Base-by-base conservation (phyloP, 169 alveolate genomes). In the Plasmodium gaboni region DNA sequence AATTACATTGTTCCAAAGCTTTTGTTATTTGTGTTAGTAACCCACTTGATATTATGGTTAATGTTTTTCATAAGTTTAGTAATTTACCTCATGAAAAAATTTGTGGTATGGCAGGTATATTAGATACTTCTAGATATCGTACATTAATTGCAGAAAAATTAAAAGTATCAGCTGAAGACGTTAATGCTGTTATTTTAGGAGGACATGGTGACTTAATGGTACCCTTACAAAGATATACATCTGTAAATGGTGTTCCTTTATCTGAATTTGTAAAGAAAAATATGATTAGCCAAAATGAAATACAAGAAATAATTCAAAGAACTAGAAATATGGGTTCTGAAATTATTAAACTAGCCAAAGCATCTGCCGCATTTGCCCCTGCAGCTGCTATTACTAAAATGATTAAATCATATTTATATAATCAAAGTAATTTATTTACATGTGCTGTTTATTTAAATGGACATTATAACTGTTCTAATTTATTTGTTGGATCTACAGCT, bases 161-260 rank as follows among this genome's bases (percentile, higher is more conserved):
- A 46, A 88, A 72, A 15, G 96, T 94, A 15, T 89, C 95, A 90
- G 96, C 96, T 17, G 91, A 87, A 60, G 92, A 93, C 65, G 93
- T 96, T 10, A 94, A 94, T 64, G 98, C 96, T 6, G 78, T 90
- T 17, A 89, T 95, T 26, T 92, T 96, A 22, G 98, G 98, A 42
- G 98, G 96, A 1, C 98, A 96, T 90, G 98, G 98, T 17, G 98
- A 96, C 92, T 74, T 92, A 42, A 96, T 95, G 97, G 87, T 95
- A 13, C 97, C 98, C 26, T 63, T 96, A 42, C 92, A 88, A 13
- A 91, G 95, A 70, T 93, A 89, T 26, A 80, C 83, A 50, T 94
- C 97, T 1, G 86, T 95, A 46, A 88, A 92, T 1, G 97, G 98
- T 5, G 88, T 96, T 57, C 93, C 97, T 0, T 80, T 94, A 32